Conservation (phyloP, 2,329 filamentous ascomycete species). For the Paraconiothyrium sp. region DNA sequence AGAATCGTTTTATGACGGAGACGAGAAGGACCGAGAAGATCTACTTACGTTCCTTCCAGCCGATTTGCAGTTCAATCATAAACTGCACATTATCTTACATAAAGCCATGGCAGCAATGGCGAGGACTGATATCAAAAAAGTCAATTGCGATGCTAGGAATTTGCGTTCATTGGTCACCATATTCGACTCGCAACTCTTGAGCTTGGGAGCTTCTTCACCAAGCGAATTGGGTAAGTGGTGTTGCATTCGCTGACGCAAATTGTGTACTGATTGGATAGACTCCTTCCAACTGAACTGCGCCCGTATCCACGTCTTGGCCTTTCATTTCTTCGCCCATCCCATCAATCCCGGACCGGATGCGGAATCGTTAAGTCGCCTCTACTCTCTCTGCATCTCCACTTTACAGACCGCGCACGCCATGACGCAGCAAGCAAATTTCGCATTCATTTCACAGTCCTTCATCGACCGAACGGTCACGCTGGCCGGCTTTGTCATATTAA, state of each 20-base stretch:
- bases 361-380: slow-evolving; percentile 42
- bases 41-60: slow-evolving; percentile 41
- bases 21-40: slow-evolving; percentile 45
- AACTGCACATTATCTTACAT: slow-evolving; percentile 45
- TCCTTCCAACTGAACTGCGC: slow-evolving; percentile 46
- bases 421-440: slow-evolving; percentile 35
- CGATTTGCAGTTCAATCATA: slow-evolving; percentile 46
- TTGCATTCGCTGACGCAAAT: neutral
- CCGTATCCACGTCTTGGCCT: slow-evolving; percentile 47
- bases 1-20: slow-evolving; percentile 45
- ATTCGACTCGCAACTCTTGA: slow-evolving; percentile 47
- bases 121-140: slow-evolving; percentile 44
- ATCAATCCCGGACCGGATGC: slow-evolving; percentile 36
- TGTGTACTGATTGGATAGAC: slow-evolving; percentile 34
- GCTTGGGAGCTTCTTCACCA: slow-evolving; percentile 38
- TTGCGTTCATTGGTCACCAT: slow-evolving; percentile 46
- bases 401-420: slow-evolving; percentile 36
- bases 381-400: slow-evolving; percentile 44
- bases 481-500: slow-evolving; percentile 45
- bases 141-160: slow-evolving; percentile 40
- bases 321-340: slow-evolving; percentile 48
- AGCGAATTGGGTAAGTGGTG: slow-evolving; percentile 42
- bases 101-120: slow-evolving; percentile 47
- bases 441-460: slow-evolving; percentile 43
- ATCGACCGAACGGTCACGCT: slow-evolving; percentile 46